These are phyloP conservation scores for Thalia dealbata DNA, from an alignment of 176 grass and related monocot genomes.

Conservation along the genomic window DNA sequence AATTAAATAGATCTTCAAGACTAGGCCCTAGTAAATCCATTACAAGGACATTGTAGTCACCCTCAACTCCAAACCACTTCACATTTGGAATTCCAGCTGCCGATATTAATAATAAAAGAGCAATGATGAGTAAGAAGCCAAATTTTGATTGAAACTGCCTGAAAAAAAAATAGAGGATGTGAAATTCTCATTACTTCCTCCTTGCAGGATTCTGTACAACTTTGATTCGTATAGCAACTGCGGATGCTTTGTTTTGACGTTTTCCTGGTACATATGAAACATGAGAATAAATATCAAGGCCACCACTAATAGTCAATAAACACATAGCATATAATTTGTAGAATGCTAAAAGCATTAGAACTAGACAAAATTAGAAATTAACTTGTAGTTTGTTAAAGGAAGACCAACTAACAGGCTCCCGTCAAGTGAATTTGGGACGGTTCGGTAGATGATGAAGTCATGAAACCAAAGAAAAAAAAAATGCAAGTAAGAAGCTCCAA, in stretches of 20 bases:
- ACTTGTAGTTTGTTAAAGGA: neutral
- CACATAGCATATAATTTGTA: neutral
- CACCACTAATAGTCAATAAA: slow-evolving; percentile 1
- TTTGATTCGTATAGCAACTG: slow-evolving; percentile 89
- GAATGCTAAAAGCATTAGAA: neutral
- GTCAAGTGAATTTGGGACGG: neutral
- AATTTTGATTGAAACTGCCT: neutral
- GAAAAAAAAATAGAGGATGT: slow-evolving; percentile 11
- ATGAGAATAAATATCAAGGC: slow-evolving; percentile 7
- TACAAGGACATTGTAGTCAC: slow-evolving; percentile 89
- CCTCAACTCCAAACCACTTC: slow-evolving; percentile 88
- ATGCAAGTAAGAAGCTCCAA: neutral
- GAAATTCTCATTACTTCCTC: slow-evolving; percentile 58
- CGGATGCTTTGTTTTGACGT: slow-evolving; percentile 85
- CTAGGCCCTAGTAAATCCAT: slow-evolving; percentile 77
- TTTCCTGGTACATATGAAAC: slow-evolving; percentile 49
- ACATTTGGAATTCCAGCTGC: slow-evolving; percentile 78
- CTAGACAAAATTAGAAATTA: neutral
- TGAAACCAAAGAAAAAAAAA: neutral
- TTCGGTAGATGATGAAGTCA: neutral
- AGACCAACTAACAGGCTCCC: neutral
- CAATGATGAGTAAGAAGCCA: neutral
- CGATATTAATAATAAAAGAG: slow-evolving; percentile 13
- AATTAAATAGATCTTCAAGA: slow-evolving; percentile 83
- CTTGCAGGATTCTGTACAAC: slow-evolving; percentile 87